Base-by-base conservation (phyloP, 2,329 filamentous ascomycete genomes). In the Lecanicillium sp. region DNA sequence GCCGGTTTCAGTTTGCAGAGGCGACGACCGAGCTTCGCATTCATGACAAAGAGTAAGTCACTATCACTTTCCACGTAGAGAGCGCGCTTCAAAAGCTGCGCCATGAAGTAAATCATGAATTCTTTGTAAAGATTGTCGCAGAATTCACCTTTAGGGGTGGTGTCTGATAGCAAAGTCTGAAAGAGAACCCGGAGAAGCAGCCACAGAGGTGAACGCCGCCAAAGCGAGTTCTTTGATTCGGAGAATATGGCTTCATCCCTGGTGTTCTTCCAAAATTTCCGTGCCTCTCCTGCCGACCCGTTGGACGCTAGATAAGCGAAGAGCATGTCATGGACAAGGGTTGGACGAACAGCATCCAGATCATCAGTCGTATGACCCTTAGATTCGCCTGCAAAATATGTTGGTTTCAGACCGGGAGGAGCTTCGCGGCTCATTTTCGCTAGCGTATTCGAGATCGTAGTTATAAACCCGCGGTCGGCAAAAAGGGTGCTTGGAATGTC, bases 111-210 rank as follows among this genome's bases (percentile, higher is more conserved):
- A 0, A 66, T 33, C 65, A 77, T 72, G 45, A 71, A 70, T 0
- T 49, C 42, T 41, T 79, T 79, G 55, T 77, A 79, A 0, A 54
- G 38, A 3, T 14, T 17, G 4, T 18, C 2, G 12, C 35, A 29
- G 19, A 44, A 17, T 1, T 20, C 3, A 0, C 12, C 17, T 10
- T 17, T 17, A 7, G 33, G 10, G 11, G 19, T 6, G 10, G 40
- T 29, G 7, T 47, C 31, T 9, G 39, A 32, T n/a, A 54, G 41
- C 10, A 45, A 29, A 3, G 54, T 39, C 41, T 77, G 71, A 3
- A 74, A 41, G 0, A 59, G 48, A 1, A 75, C 71, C 3, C 72
- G 66, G 3, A 78, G 33, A 0, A 77, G 50, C 0, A 79, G 54
- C 72, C 72, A 80, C 1, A 69, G 44, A 0, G 72, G 57, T 12